Conservation (phyloP, 2,329 filamentous ascomycete genomes). For the Fusarium sororula region DNA sequence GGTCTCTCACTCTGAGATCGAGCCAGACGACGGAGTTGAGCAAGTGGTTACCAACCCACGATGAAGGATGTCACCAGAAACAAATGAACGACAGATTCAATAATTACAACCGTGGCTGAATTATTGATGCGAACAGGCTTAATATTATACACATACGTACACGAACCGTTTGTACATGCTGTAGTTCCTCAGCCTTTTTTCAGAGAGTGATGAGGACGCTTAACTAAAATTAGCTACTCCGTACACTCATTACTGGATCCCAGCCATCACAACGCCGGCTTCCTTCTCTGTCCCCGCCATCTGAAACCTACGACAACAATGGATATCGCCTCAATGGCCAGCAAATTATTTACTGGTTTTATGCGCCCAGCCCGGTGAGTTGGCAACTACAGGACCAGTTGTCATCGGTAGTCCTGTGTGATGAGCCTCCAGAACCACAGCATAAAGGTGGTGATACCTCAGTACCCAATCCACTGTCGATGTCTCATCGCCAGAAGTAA, state of each 20-base stretch:
- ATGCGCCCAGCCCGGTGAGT: slow-evolving; percentile 3
- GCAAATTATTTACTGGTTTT: not conserved
- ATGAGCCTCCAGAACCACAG: slow-evolving; percentile 24
- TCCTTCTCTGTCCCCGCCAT: slow-evolving; percentile 8
- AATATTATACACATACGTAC: slow-evolving; percentile 32
- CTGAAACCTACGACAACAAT: not conserved
- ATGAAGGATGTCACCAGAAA: not conserved
- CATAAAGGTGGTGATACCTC: slow-evolving; percentile 29
- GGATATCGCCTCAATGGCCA: not conserved
- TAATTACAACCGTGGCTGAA: slow-evolving; percentile 12
- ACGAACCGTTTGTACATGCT: slow-evolving; percentile 10
- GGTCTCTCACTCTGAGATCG: not conserved
- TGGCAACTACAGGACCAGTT: not conserved
- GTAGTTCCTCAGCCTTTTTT: slow-evolving; percentile 20
- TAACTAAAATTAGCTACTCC: slow-evolving; percentile 35
- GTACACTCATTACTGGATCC: not conserved
- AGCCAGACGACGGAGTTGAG: not conserved
- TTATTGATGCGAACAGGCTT: slow-evolving; percentile 3
- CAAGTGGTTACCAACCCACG: not conserved
- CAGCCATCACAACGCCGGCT: slow-evolving; percentile 30
- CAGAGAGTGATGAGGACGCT: not conserved
- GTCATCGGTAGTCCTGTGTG: slow-evolving; percentile 13
- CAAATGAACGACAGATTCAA: slow-evolving; percentile 3
- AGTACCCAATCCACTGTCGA: slow-evolving; percentile 22
- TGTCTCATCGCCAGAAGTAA: slow-evolving; percentile 26